Evolutionary conservation across 169 alveolate genomes (phyloP).

Genomic region (Cryptosporidium andersoni): DNA sequence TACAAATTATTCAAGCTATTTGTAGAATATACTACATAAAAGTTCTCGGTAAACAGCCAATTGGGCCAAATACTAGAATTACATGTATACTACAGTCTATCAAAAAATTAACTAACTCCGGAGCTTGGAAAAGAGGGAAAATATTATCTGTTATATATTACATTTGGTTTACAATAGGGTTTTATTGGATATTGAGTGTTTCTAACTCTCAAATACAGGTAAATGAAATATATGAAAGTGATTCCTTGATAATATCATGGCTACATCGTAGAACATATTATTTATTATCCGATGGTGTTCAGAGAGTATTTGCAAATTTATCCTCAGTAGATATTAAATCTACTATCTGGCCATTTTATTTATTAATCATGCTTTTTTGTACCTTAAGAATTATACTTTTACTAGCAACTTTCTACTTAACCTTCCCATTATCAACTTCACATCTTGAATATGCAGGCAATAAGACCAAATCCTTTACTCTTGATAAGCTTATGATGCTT

Average conservation of each 20-base stretch:
- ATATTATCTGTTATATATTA: constrained; percentile 37
- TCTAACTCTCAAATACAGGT: too few species aligned
- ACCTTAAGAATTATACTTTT: constrained; percentile 40
- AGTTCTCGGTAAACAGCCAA: constrained; percentile 7
- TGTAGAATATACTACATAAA: constrained; percentile 9
- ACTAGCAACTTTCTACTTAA: constrained; percentile 48
- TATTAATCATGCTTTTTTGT: constrained; percentile 34
- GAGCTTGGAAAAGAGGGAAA: constrained; percentile 47
- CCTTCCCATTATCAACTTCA: constrained; percentile 38
- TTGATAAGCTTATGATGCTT: constrained; percentile 27
- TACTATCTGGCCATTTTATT: constrained; percentile 36
- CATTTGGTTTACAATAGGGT: constrained; percentile 41
- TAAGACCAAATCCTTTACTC: constrained; percentile 20
- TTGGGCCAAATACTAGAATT: constrained; percentile 8
- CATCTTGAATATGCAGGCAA: constrained; percentile 33
- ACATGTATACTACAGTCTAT: constrained; percentile 33
- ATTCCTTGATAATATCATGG: neutral
- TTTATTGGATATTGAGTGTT: constrained; percentile 28
- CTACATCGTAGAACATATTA: neutral
- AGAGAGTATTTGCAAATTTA: neutral
- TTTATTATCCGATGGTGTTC: constrained; percentile 3
- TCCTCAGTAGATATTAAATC: constrained; percentile 31
- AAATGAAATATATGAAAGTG: constrained; percentile 7
- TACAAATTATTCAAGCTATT: constrained; percentile 41
- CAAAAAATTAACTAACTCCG: constrained; percentile 16